Percentiles rank a stretch among this genome's conserved stretches.
Evolutionary conservation across 257 asterid species (phyloP).

Genomic region (Henckelia pumila): DNA sequence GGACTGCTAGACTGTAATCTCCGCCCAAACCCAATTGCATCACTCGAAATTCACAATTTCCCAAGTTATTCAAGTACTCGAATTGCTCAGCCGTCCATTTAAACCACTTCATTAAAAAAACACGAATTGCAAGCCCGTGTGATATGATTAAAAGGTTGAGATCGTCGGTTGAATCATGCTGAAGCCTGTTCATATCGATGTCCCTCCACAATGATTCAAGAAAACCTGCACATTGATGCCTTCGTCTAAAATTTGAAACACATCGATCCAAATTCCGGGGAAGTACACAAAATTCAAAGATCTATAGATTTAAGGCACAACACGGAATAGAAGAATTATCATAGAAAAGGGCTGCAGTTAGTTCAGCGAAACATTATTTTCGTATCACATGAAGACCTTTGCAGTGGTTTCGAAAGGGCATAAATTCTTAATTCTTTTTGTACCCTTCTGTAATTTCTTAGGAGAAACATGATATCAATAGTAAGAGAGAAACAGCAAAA

Average conservation of each 20-base stretch:
- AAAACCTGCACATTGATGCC: conserved; percentile 41
- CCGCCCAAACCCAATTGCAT: conserved; percentile 59
- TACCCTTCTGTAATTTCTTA: background rate
- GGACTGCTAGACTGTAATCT: conserved; percentile 58
- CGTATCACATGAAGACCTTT: background rate
- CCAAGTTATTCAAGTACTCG: conserved; percentile 48
- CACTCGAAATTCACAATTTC: conserved; percentile 53
- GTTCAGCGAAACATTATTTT: background rate
- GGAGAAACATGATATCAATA: background rate
- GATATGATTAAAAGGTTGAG: conserved; percentile 53
- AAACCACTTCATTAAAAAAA: conserved; percentile 64
- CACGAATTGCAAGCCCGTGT: conserved; percentile 63
- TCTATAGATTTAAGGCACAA: background rate
- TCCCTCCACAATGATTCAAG: conserved; percentile 72
- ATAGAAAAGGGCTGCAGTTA: background rate
- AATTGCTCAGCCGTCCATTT: conserved; percentile 67
- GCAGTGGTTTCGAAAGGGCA: background rate
- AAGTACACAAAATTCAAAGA: too few species aligned
- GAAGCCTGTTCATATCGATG: conserved; percentile 60
- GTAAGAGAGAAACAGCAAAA: background rate
- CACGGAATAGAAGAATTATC: background rate
- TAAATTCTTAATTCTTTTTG: too few species aligned
- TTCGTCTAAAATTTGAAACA: background rate
- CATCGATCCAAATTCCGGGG: background rate
- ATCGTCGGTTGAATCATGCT: conserved; percentile 34